Base-by-base conservation (phyloP, 2,329 filamentous ascomycete genomes). In the Lasiodiplodia hormozganensis region DNA sequence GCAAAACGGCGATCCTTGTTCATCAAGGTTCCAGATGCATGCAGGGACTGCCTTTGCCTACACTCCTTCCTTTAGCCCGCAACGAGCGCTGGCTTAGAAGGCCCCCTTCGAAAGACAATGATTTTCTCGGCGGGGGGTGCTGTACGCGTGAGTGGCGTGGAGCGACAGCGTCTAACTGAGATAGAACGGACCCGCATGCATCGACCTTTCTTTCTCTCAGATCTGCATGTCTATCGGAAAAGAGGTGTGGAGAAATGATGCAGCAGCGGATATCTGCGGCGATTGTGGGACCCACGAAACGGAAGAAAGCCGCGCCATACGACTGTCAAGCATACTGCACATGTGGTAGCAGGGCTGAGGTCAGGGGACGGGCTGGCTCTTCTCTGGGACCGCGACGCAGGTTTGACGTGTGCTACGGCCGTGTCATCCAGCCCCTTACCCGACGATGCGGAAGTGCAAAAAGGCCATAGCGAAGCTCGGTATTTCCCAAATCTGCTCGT, bases 381-480 rank as follows among this genome's bases (percentile, higher is more conserved):
- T 47, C 43, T 47, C 21, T 47, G 7, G 43, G 43, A 47, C 14
- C n/a, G 8, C 43, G 43, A 47, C 43, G n/a, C 18, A 12, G 7
- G 43, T 47, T 47, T 47, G 43, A 47, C 51, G 25, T 53, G 51
- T 25, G 49, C n/a, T 18, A 2, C 43, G 43, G 14, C 43, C 43
- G 43, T n/a, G 14, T 16, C 51, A 28, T 53, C 11, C 10, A 57
- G 10, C 54, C 31, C 21, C 56, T 28, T 60, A 47, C 56, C 56
- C 56, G 56, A 60, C 56, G 56, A 60, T 43, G 38, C 57, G 56
- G 36, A 60, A 11, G 21, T 21, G 56, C 31, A 7, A 34, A 21
- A 43, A 21, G 16, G 18, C 38, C 21, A 25, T 16, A 21, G 23
- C 2, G 16, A 28, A 21, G 57, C 47, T 52, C 43, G 43, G 60